Conservation (phyloP, 257 asterid genomes). For the Vinca minor region DNA sequence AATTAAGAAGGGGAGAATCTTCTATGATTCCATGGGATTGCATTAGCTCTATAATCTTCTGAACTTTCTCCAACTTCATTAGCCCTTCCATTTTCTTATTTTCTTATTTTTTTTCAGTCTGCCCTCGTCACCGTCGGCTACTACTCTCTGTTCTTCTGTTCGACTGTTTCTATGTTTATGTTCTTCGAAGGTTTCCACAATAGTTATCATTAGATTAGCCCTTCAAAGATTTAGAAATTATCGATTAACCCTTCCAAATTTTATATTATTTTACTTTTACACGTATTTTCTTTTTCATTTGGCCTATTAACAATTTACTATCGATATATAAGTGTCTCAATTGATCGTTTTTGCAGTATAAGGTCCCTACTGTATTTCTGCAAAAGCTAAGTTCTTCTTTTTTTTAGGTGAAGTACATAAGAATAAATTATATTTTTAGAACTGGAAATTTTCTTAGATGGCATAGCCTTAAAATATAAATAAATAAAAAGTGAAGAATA, state of each 20-base stretch:
- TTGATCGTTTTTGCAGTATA: too few relatives aligned
- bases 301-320: too few relatives aligned
- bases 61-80: constrained; percentile 56
- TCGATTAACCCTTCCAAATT: background rate
- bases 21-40: constrained; percentile 36
- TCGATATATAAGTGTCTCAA: too few relatives aligned
- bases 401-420: too few relatives aligned
- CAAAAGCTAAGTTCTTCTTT: too few relatives aligned
- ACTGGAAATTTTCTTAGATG: background rate
- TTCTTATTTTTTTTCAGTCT: too few relatives aligned
- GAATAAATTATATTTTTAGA: too few relatives aligned
- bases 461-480: too few relatives aligned
- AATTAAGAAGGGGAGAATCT: constrained; percentile 26
- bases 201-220: background rate
- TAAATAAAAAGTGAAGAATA: too few relatives aligned
- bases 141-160: background rate
- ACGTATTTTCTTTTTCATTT: too few relatives aligned
- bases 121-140: background rate
- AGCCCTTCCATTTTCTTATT: constrained; percentile 47
- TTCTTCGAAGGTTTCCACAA: background rate
- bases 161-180: background rate
- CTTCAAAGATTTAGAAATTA: background rate
- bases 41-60: constrained; percentile 41
- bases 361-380: too few relatives aligned
- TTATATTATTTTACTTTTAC: background rate